Evolutionary conservation across 164 flowering plant genomes (phyloP).

Genomic region (Chimonanthus salicifolius): DNA sequence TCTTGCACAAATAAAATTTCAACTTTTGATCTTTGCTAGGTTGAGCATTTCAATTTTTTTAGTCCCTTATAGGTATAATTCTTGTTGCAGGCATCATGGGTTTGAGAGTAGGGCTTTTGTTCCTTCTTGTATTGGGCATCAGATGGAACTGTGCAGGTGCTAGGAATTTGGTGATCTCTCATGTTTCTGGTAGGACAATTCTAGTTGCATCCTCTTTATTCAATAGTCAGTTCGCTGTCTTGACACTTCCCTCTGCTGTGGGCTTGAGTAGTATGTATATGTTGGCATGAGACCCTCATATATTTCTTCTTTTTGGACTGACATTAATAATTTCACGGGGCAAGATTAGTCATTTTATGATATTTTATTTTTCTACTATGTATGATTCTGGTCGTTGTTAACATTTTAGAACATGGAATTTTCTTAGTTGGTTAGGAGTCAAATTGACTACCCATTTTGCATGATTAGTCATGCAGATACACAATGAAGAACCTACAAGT

Average conservation of each 20-base stretch:
- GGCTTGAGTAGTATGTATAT: too few relatives aligned
- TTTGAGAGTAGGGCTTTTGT: conserved; percentile 33
- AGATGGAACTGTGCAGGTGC: conserved; percentile 39
- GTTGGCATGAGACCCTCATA: too few relatives aligned
- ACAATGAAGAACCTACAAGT: conserved; percentile 12
- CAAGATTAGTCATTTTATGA: too few relatives aligned
- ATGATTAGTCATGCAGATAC: conserved; percentile 25
- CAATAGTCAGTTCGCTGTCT: too few relatives aligned
- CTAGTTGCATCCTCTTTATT: not conserved
- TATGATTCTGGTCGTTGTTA: too few relatives aligned
- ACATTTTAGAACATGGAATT: not conserved
- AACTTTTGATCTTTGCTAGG: not conserved
- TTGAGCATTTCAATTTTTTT: not conserved
- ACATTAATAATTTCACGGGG: too few relatives aligned
- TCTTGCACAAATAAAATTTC: not conserved
- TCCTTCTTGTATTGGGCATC: conserved; percentile 39
- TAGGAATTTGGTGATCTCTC: conserved; percentile 25
- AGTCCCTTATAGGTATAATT: not conserved
- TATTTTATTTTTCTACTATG: too few relatives aligned
- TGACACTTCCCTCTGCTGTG: too few relatives aligned
- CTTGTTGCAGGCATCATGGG: conserved; percentile 50
- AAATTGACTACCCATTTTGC: conserved; percentile 2
- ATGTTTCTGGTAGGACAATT: conserved; percentile 23
- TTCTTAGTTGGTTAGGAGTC: too few relatives aligned
- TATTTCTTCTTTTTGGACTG: too few relatives aligned